These are phyloP conservation scores for Phytophthora chlamydospora DNA, from an alignment of 352 stramenopile genomes.

Conservation along the genomic window DNA sequence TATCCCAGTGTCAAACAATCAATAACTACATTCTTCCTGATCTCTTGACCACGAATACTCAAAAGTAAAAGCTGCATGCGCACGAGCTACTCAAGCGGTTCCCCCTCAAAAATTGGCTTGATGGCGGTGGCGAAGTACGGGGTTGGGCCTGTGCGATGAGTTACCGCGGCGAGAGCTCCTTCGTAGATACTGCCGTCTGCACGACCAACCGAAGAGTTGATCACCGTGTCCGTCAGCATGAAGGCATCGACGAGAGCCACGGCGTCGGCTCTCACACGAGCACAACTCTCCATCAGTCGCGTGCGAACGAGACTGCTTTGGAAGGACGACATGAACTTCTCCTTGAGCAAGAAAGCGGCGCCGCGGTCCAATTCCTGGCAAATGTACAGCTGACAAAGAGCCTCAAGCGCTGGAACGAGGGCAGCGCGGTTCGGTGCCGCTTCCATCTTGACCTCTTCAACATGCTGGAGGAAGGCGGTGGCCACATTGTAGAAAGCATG, in stretches of 20 bases:
- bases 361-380: constrained; percentile 71
- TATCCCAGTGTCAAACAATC: too few species aligned
- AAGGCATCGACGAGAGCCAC: constrained; percentile 80
- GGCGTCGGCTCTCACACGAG: constrained; percentile 56
- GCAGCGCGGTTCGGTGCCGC: constrained; percentile 11
- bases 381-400: constrained; percentile 80
- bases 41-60: too few species aligned
- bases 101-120: constrained; percentile 68
- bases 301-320: constrained; percentile 60
- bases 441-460: constrained; percentile 50
- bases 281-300: constrained; percentile 50
- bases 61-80: too few species aligned
- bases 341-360: constrained; percentile 60
- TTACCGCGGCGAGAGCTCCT: constrained; percentile 52
- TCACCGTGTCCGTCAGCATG: constrained; percentile 69
- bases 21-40: neutral
- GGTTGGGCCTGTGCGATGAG: constrained; percentile 42
- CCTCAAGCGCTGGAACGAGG: constrained; percentile 59
- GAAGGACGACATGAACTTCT: constrained; percentile 58
- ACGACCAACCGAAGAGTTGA: constrained; percentile 73
- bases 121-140: constrained; percentile 65
- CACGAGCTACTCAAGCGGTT: constrained; percentile 50
- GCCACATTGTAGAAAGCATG: constrained; percentile 84
- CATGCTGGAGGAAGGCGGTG: constrained; percentile 56
- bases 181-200: constrained; percentile 81